Evolutionary conservation across 148 eudicot genomes (phyloP).

Genomic region (Chenopodium quinoa): DNA sequence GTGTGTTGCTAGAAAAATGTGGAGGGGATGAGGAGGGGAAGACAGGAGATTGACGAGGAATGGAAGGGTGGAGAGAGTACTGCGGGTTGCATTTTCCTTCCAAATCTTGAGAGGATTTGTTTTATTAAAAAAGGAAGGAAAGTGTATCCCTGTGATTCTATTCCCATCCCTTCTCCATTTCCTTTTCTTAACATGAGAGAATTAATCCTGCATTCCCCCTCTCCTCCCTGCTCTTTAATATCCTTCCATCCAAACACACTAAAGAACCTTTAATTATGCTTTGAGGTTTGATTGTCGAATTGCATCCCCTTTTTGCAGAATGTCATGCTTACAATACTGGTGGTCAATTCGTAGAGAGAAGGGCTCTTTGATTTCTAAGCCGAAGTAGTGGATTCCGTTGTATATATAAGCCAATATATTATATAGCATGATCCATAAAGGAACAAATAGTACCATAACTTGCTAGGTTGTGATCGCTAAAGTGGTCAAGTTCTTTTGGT

Average conservation of each 20-base stretch:
- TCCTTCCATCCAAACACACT: neutral
- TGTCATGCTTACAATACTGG: conserved; percentile 9
- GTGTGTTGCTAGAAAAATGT: no score
- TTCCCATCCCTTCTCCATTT: neutral
- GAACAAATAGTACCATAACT: neutral
- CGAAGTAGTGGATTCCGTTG: conserved; percentile 1
- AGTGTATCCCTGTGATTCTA: neutral
- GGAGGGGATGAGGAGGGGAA: neutral
- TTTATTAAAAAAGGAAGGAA: neutral
- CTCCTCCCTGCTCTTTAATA: neutral
- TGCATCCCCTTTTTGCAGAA: conserved; percentile 26
- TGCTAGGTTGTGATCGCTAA: conserved; percentile 5
- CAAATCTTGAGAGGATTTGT: neutral
- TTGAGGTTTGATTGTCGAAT: neutral
- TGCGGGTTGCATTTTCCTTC: neutral
- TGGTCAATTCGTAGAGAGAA: conserved; percentile 1
- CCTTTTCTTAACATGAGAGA: neutral
- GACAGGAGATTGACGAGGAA: neutral
- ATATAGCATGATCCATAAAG: conserved; percentile 15
- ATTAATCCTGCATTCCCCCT: neutral
- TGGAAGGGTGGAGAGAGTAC: neutral
- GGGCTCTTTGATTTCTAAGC: conserved; percentile 8
- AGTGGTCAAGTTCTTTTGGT: conserved; percentile 8
- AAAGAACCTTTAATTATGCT: neutral
- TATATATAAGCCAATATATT: conserved; percentile 19